Conservation (phyloP, 1,284 basidiomycete genomes). For the Ceratobasidium sp. region DNA sequence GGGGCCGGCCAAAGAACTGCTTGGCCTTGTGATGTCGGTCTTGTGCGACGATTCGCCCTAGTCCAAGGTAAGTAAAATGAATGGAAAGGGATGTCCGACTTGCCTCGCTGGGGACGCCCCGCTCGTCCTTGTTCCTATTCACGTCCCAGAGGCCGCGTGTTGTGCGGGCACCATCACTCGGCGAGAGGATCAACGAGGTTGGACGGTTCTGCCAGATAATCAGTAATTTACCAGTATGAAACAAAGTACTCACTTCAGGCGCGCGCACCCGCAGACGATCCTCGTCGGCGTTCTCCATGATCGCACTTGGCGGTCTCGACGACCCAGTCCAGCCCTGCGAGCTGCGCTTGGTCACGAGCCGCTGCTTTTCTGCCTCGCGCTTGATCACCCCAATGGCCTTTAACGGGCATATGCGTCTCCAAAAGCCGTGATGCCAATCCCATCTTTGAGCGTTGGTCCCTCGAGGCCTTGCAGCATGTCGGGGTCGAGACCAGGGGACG, state of each 20-base stretch:
- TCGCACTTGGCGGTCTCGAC: slow-evolving; percentile 26
- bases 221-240: background rate
- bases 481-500: too few species aligned
- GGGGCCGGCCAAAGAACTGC: slow-evolving; percentile 34
- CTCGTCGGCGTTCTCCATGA: slow-evolving; percentile 17
- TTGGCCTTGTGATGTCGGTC: slow-evolving; percentile 40
- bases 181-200: slow-evolving; percentile 59
- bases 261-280: background rate
- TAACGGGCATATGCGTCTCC: slow-evolving; percentile 93
- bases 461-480: too few species aligned
- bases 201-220: slow-evolving; percentile 50
- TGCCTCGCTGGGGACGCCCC: slow-evolving; percentile 71
- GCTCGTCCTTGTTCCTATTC: slow-evolving; percentile 54
- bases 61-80: slow-evolving; percentile 33
- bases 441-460: slow-evolving; percentile 87
- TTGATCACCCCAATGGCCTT: slow-evolving; percentile 93
- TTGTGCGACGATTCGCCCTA: slow-evolving; percentile 55
- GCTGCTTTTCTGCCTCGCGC: slow-evolving; percentile 47
- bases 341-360: slow-evolving; percentile 7
- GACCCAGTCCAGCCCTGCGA: slow-evolving; percentile 31
- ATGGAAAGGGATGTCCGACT: slow-evolving; percentile 44
- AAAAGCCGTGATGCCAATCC: slow-evolving; percentile 93
- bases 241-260: slow-evolving; percentile 6
- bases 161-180: slow-evolving; percentile 66
- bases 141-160: slow-evolving; percentile 44